These are phyloP conservation scores for Leonotis leonurus DNA, from an alignment of 257 asterid genomes.

Conservation along the genomic window DNA sequence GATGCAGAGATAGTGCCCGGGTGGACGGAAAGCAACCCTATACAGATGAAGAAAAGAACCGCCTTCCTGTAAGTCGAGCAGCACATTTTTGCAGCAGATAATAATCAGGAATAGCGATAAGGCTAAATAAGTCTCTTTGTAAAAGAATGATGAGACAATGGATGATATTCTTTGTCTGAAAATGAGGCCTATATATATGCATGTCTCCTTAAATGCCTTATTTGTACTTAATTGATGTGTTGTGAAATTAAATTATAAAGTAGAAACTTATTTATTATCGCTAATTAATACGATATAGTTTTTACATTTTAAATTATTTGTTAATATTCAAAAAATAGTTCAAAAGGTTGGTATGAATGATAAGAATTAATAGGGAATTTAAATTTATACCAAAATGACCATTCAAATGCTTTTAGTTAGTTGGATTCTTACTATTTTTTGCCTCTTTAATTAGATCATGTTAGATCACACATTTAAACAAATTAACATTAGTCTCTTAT, in stretches of 20 bases:
- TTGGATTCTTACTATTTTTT: too few species aligned
- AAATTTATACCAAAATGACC: too few species aligned
- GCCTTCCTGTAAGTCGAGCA: slow-evolving; percentile 29
- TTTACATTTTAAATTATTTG: too few species aligned
- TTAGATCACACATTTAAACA: too few species aligned
- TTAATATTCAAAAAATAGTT: too few species aligned
- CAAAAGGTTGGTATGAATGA: too few species aligned
- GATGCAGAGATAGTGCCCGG: slow-evolving; percentile 38
- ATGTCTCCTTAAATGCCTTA: slow-evolving; percentile 5
- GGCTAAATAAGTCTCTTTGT: slow-evolving; percentile 15
- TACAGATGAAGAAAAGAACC: slow-evolving; percentile 32
- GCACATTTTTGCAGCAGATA: slow-evolving; percentile 34
- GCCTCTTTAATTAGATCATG: too few species aligned
- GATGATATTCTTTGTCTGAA: slow-evolving; percentile 26
- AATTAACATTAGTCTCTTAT: too few species aligned
- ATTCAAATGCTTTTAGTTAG: too few species aligned
- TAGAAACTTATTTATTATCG: too few species aligned
- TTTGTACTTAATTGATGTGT: slow-evolving; percentile 26
- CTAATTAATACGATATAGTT: too few species aligned
- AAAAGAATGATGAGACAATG: slow-evolving; percentile 14
- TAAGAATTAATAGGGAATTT: too few species aligned
- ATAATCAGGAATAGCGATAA: slow-evolving; percentile 16
- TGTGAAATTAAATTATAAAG: slow-evolving; percentile 59
- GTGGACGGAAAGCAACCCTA: slow-evolving; percentile 39
- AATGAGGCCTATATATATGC: slow-evolving; percentile 23